These are phyloP conservation scores for Cyphellophora europaea DNA, from an alignment of 2,329 filamentous ascomycete species.

Conservation along the genomic window DNA sequence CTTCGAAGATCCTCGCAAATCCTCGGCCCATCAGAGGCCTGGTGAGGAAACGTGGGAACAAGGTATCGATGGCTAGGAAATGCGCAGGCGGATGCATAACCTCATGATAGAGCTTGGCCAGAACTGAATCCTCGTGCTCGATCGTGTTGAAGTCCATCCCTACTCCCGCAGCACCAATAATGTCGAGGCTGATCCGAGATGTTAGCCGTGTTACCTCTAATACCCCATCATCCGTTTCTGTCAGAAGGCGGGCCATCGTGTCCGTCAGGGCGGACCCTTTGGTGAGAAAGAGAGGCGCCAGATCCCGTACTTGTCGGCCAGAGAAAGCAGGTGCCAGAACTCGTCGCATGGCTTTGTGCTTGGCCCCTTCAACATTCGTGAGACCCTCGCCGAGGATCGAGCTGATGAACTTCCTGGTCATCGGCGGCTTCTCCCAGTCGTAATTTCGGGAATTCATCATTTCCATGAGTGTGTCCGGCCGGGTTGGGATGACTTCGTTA, in stretches of 20 bases:
- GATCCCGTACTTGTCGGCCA: slow-evolving; percentile 3
- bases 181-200: slow-evolving; percentile 40
- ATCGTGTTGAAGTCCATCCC: slow-evolving; percentile 51
- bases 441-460: too few relatives aligned
- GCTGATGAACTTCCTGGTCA: too few relatives aligned
- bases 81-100: slow-evolving; percentile 48
- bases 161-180: slow-evolving; percentile 45
- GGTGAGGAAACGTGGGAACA: slow-evolving; percentile 56
- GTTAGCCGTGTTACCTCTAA: slow-evolving; percentile 24
- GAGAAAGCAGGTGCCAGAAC: slow-evolving; percentile 2
- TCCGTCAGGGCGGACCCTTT: slow-evolving; percentile 1
- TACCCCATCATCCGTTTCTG: slow-evolving; percentile 24
- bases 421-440: too few relatives aligned
- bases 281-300: slow-evolving; percentile 4
- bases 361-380: slow-evolving; percentile 3
- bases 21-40: slow-evolving; percentile 28
- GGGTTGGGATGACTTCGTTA: too few relatives aligned
- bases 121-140: slow-evolving; percentile 46
- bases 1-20: too few relatives aligned
- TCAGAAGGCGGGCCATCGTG: slow-evolving; percentile 8
- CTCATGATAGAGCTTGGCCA: slow-evolving; percentile 47
- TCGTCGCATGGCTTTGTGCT: slow-evolving; percentile 4
- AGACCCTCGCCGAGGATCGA: slow-evolving; percentile 3
- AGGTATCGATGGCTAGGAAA: slow-evolving; percentile 51
- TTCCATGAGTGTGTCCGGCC: too few relatives aligned